phyloP scores from a whole-genome alignment of 2,329 filamentous ascomycete species.

The Pezizomycotina sp. region DNA sequence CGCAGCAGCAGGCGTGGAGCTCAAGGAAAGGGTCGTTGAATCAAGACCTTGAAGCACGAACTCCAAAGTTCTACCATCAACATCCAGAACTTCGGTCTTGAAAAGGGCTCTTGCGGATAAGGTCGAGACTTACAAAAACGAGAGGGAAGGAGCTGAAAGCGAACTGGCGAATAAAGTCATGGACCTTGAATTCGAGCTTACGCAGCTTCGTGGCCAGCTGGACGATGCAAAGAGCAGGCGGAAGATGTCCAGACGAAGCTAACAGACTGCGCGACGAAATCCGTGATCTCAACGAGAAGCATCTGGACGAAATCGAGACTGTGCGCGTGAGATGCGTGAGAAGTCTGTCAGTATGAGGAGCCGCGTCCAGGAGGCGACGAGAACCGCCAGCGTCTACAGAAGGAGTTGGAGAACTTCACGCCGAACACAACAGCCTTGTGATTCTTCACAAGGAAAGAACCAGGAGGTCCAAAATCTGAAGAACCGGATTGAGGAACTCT shows the following conservation, averaged over 20 bases:
- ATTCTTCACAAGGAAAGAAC: slow-evolving; percentile 33
- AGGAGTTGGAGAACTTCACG: slow-evolving; percentile 42
- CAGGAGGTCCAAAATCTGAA: slow-evolving; percentile 29
- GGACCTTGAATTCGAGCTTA: slow-evolving; percentile 41
- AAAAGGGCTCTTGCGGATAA: slow-evolving; percentile 11
- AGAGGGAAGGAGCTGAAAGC: slow-evolving; percentile 30
- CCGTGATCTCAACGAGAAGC: slow-evolving; percentile 34
- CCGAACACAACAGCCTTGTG: slow-evolving; percentile 33
- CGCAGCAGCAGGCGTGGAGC: no score
- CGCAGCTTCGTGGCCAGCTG: slow-evolving; percentile 37
- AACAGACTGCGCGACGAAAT: slow-evolving; percentile 43
- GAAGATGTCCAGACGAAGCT: slow-evolving; percentile 40
- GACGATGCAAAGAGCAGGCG: slow-evolving; percentile 40
- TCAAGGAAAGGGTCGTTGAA: slow-evolving; percentile 10
- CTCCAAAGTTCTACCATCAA: slow-evolving; percentile 12
- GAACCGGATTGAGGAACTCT: slow-evolving; percentile 24
- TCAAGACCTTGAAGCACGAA: slow-evolving; percentile 13
- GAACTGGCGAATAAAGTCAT: slow-evolving; percentile 39
- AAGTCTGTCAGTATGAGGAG: slow-evolving; percentile 63
- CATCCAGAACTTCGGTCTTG: slow-evolving; percentile 16
- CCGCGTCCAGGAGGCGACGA: slow-evolving; percentile 59
- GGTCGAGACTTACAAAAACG: slow-evolving; percentile 8
- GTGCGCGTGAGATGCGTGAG: slow-evolving; percentile 30
- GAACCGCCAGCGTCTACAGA: slow-evolving; percentile 48
- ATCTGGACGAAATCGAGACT: slow-evolving; percentile 57